A percentile compares a stretch with the other conserved stretches of the same genome.
These are phyloP conservation scores for Huntiella decipiens DNA, from an alignment of 2,329 filamentous ascomycete genomes.

Conservation along the genomic window DNA sequence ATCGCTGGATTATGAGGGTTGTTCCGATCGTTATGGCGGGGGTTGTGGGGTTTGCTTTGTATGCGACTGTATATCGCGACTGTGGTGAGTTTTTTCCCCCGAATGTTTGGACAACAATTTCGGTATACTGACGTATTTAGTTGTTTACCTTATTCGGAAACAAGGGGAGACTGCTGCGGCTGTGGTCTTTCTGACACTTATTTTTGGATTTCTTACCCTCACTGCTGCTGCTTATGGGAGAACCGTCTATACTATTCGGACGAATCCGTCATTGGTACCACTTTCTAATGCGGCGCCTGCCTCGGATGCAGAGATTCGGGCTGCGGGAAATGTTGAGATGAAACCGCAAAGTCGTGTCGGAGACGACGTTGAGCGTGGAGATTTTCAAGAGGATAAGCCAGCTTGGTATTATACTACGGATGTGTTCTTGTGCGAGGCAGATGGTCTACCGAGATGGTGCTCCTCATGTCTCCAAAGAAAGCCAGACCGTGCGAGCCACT, in stretches of 20 bases:
- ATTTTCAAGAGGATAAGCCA: conserved; percentile 42
- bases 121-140: conserved; percentile 22
- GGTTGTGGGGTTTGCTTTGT: conserved; percentile 50
- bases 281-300: conserved; percentile 23
- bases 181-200: conserved; percentile 51
- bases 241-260: conserved; percentile 46
- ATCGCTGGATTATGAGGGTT: conserved; percentile 38
- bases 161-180: conserved; percentile 35
- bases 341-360: no score
- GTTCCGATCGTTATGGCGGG: conserved; percentile 52
- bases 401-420: conserved; percentile 67
- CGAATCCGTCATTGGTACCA: conserved; percentile 56
- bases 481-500: conserved; percentile 73
- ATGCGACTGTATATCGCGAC: conserved; percentile 20
- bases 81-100: conserved; percentile 2
- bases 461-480: conserved; percentile 73
- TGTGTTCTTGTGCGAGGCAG: conserved; percentile 63
- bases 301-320: neutral
- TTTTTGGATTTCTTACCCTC: conserved; percentile 51
- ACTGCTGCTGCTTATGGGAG: conserved; percentile 52
- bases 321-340: neutral
- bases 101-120: neutral
- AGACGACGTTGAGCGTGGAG: no score
- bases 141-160: conserved; percentile 47
- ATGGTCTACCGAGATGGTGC: conserved; percentile 78